phyloP scores from a whole-genome alignment of 208 protist genomes.

The Perkinsela sp. region DNA sequence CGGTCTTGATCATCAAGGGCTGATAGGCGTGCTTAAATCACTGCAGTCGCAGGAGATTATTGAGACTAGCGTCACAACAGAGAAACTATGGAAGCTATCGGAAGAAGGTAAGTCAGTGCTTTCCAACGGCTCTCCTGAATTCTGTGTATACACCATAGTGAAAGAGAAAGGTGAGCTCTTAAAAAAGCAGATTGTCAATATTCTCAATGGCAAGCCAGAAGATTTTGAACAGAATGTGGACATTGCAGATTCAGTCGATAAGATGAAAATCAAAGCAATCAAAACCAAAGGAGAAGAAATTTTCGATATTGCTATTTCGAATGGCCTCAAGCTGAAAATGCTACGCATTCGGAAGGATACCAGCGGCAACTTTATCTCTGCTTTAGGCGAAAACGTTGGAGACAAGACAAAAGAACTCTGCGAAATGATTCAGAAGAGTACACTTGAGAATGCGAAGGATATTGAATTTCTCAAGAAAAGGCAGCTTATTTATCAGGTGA shows the following conservation, averaged over 20 bases:
- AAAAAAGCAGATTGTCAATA: conserved; percentile 2
- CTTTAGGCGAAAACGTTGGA: conserved; percentile 7
- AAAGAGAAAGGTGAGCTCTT: background rate
- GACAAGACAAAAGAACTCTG: conserved; percentile 17
- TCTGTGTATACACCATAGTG: conserved; percentile 22
- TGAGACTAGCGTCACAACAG: conserved; percentile 15
- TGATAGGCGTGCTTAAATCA: conserved; percentile 66
- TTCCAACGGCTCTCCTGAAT: conserved; percentile 61
- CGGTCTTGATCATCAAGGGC: conserved; percentile 34
- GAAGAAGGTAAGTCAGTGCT: conserved; percentile 39
- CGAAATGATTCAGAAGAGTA: conserved; percentile 7
- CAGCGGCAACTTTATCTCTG: conserved; percentile 16
- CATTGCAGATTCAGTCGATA: conserved; percentile 7
- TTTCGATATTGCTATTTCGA: conserved; percentile 32
- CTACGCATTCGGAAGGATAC: conserved; percentile 52
- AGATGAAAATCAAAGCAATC: conserved; percentile 14
- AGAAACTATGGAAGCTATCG: conserved; percentile 29
- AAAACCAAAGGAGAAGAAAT: conserved; percentile 23
- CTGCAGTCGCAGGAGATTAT: conserved; percentile 50
- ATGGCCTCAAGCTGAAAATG: conserved; percentile 73
- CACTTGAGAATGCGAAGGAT: conserved; percentile 20
- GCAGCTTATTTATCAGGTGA: conserved; percentile 48
- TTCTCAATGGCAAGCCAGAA: background rate
- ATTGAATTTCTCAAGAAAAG: conserved; percentile 60
- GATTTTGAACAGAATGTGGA: background rate